phyloP scores from a whole-genome alignment of 2,329 filamentous ascomycete genomes.

The Xylogone sp. region DNA sequence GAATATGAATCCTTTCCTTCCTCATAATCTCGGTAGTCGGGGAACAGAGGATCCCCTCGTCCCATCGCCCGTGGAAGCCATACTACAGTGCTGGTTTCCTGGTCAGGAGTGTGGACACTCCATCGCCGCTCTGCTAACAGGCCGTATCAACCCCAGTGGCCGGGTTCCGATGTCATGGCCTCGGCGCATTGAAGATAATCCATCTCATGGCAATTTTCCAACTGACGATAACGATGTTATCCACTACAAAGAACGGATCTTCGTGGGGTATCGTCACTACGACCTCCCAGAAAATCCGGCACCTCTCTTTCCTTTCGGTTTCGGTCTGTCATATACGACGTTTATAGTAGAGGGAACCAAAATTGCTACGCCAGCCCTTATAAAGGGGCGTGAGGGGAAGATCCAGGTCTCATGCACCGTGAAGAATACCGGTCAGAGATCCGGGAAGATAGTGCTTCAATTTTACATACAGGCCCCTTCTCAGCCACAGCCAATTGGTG shows the following conservation, averaged over 20 bases:
- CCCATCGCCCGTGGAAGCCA: no score
- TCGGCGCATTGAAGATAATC: background rate
- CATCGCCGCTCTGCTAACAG: slow-evolving; percentile 65
- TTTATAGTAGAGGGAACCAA: background rate
- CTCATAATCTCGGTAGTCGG: no score
- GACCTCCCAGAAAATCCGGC: background rate
- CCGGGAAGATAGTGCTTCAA: slow-evolving; percentile 54
- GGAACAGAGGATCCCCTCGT: background rate
- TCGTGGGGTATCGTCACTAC: slow-evolving; percentile 3
- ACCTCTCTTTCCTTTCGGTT: background rate
- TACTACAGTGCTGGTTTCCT: slow-evolving; percentile 37
- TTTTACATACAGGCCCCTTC: slow-evolving; percentile 52
- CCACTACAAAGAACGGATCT: slow-evolving; percentile 1
- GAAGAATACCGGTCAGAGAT: slow-evolving; percentile 57
- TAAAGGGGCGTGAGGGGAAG: background rate
- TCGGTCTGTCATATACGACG: slow-evolving; percentile 2
- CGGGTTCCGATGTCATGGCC: slow-evolving; percentile 2
- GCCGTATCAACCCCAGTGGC: slow-evolving; percentile 1
- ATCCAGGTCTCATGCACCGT: slow-evolving; percentile 47
- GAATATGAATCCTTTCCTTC: no score
- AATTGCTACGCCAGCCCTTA: background rate
- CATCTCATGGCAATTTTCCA: slow-evolving; percentile 1
- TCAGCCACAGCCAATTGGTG: slow-evolving; percentile 50
- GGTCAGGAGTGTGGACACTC: slow-evolving; percentile 65
- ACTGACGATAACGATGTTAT: background rate